These are phyloP conservation scores for Suillus tomentosus DNA, from an alignment of 768 basidiomycete species.

Conservation along the genomic window DNA sequence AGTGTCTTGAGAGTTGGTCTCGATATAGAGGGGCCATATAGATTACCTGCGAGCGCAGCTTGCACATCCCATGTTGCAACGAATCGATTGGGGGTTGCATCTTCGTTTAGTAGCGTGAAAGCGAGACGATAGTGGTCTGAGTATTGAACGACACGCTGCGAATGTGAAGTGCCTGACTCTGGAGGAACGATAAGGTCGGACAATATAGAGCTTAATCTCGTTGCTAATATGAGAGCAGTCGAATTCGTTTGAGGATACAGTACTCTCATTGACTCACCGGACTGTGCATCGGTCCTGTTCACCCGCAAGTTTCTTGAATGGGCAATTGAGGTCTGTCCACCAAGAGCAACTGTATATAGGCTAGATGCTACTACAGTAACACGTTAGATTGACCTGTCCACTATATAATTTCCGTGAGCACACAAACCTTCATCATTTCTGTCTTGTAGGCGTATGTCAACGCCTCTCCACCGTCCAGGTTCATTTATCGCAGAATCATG, in stretches of 20 bases:
- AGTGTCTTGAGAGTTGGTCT: constrained; percentile 18
- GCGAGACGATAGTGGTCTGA: constrained; percentile 81
- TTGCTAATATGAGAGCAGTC: constrained; percentile 30
- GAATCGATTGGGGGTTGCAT: constrained; percentile 64
- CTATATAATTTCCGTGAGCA: constrained; percentile 4
- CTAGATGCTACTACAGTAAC: constrained; percentile 20
- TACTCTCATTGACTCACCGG: constrained; percentile 26
- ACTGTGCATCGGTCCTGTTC: constrained; percentile 24
- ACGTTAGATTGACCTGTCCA: constrained; percentile 13
- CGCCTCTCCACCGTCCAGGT: constrained; percentile 44
- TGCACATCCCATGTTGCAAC: constrained; percentile 75
- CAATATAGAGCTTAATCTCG: constrained; percentile 41
- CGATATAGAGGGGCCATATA: constrained; percentile 16
- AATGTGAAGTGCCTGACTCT: constrained; percentile 48
- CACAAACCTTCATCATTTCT: constrained; percentile 38
- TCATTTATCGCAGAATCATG: constrained; percentile 19
- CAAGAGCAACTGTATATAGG: constrained; percentile 27
- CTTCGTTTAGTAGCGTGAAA: constrained; percentile 93
- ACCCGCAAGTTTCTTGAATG: constrained; percentile 24
- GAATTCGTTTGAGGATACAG: constrained; percentile 12
- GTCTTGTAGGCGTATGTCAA: constrained; percentile 39
- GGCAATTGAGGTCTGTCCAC: constrained; percentile 26
- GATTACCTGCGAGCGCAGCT: constrained; percentile 62
- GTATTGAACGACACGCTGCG: constrained; percentile 68
- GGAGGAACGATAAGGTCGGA: constrained; percentile 42